Evolutionary conservation across 495 filamentous ascomycete genomes (phyloP), one percentile per base, ranked within the genome.

Genomic region (Trichoderma gamsii): DNA sequence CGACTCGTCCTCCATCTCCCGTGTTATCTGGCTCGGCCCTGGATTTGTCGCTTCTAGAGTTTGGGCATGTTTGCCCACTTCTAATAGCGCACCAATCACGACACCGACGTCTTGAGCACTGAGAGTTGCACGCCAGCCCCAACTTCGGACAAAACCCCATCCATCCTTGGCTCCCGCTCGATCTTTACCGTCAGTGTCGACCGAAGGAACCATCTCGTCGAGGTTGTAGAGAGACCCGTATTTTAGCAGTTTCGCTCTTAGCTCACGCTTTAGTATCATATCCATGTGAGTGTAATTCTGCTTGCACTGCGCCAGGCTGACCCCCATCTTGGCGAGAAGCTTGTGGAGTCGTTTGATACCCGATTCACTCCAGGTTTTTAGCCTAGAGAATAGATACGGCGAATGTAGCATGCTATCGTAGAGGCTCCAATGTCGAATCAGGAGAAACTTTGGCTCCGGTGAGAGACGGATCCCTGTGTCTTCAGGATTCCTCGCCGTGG

Each of bases 351-450:
- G 86, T 75, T 97, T 96, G 27, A 90, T 82, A 21, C 95, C 95
- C 49, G 82, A 83, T 56, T 97, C 95, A 69, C 87, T 96, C 96
- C 96, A 99, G 27, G 97, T 92, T 75, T 95, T 93, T 66, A 99
- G 85, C 41, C 91, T 83, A 1, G 93, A 90, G 29, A 93, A 92
- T n/a, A 99, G 85, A 73, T 97, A 98, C 0, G 94, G 92, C 2
- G 93, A 97, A 75, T 99, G 95, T 29, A 98, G 83, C 95, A 99
- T 99, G 76, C 92, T 96, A 71, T 99, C 95, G 76, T 98, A 97
- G 4, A 99, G 82, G 65, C 92, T 95, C 95, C 95, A 99, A 73
- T 99, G 95, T 29, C 95, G 83, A 66, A 99, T 91, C 1, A 99
- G 86, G 32, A 98, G 86, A 71, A 99, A 97, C 66, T 89, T 90